phyloP scores from a whole-genome alignment of 768 basidiomycete species.

The Leccinum fibrillosum region DNA sequence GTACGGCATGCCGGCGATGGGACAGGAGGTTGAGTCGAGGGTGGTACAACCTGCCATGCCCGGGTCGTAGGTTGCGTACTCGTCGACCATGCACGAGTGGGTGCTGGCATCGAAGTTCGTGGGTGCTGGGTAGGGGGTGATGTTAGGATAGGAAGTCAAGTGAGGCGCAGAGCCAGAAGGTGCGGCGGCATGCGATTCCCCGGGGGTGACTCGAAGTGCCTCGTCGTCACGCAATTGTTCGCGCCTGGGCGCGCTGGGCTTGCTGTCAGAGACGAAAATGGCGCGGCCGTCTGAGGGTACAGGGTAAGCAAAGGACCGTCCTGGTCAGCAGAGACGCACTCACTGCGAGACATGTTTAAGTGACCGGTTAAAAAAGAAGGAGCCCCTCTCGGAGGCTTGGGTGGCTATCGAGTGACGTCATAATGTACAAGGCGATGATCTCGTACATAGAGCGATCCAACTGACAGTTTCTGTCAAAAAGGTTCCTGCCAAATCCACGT shows the following conservation, averaged over 20 bases:
- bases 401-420: neutral
- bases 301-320: neutral
- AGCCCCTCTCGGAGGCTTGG: neutral
- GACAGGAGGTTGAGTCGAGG: neutral
- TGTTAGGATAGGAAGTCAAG: neutral
- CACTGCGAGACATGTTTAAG: neutral
- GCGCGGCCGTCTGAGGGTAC: neutral
- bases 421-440: neutral
- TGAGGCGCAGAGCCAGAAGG: neutral
- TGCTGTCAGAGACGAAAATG: slow-evolving; percentile 6
- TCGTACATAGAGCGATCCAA: neutral
- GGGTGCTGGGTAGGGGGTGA: neutral
- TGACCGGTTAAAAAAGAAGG: neutral
- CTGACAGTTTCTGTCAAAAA: neutral
- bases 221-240: neutral
- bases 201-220: neutral
- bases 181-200: neutral
- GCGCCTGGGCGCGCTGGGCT: neutral
- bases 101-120: neutral
- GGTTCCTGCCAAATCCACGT: neutral
- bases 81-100: slow-evolving; percentile 2
- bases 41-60: slow-evolving; percentile 22
- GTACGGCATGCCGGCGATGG: slow-evolving; percentile 10
- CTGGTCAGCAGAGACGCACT: neutral
- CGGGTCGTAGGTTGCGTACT: slow-evolving; percentile 19